Percentiles rank a stretch among this genome's conserved stretches.
These are phyloP conservation scores for Oropetium thomaeum DNA, from an alignment of 176 grass and related monocot species.

Conservation along the genomic window DNA sequence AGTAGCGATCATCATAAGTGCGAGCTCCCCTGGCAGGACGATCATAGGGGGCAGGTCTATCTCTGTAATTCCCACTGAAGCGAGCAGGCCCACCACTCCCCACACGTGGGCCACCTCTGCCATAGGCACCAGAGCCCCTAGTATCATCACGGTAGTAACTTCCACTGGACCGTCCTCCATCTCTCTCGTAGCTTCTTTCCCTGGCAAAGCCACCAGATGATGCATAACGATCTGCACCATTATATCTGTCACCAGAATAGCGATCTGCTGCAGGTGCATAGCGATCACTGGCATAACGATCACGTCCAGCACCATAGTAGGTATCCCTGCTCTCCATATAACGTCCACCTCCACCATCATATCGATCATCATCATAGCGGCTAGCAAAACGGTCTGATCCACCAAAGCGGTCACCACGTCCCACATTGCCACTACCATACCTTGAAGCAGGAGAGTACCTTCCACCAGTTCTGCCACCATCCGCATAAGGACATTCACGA, in stretches of 20 bases:
- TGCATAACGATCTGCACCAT: conserved; percentile 61
- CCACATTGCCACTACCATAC: conserved; percentile 54
- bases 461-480: conserved; percentile 55
- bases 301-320: conserved; percentile 57
- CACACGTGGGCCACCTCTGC: conserved; percentile 51
- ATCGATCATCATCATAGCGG: conserved; percentile 72
- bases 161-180: conserved; percentile 44
- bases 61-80: conserved; percentile 55
- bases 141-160: conserved; percentile 66
- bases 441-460: conserved; percentile 60
- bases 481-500: conserved; percentile 83
- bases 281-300: conserved; percentile 52
- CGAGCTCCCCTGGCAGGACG: conserved; percentile 61
- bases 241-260: conserved; percentile 81
- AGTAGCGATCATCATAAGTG: conserved; percentile 73
- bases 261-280: conserved; percentile 67
- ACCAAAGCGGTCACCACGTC: conserved; percentile 67
- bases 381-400: conserved; percentile 71
- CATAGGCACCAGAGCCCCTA: conserved; percentile 53
- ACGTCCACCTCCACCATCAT: conserved; percentile 66
- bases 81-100: conserved; percentile 57
- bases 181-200: conserved; percentile 84
- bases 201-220: conserved; percentile 70
- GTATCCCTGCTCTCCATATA: conserved; percentile 49
- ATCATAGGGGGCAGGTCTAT: conserved; percentile 73